Conservation (phyloP, 2,329 filamentous ascomycete genomes). For the Colletotrichum tabaci region DNA sequence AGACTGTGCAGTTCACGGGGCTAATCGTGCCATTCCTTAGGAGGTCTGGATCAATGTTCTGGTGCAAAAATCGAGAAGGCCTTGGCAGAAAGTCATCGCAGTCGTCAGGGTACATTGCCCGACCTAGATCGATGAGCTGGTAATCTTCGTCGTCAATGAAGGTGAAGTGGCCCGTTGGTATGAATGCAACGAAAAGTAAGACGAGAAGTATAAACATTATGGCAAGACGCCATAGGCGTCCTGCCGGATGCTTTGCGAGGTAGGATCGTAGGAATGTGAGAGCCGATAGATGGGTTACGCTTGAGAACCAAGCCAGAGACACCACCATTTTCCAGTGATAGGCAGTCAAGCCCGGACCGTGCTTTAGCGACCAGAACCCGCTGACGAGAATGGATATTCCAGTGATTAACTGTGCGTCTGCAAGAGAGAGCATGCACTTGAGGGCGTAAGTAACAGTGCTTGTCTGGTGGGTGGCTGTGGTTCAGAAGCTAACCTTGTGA, state of each 20-base stretch:
- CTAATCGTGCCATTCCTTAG: too few species aligned
- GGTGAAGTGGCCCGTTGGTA: conserved; percentile 3
- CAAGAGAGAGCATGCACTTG: conserved; percentile 21
- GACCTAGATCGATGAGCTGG: too few species aligned
- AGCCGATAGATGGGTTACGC: conserved; percentile 8
- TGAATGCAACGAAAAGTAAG: background rate
- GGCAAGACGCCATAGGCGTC: background rate
- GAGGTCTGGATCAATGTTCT: too few species aligned
- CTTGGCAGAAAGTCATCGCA: too few species aligned
- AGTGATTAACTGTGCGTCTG: conserved; percentile 11
- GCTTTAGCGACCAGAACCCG: background rate
- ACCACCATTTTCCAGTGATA: conserved; percentile 27
- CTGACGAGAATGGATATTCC: conserved; percentile 4
- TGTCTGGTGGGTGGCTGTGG: too few species aligned
- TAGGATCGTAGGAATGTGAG: conserved; percentile 9
- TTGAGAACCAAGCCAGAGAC: conserved; percentile 20
- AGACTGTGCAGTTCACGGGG: too few species aligned
- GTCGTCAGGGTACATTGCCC: too few species aligned
- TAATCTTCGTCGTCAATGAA: too few species aligned
- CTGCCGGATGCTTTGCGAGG: background rate
- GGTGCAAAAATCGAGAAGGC: too few species aligned
- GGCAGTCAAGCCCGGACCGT: background rate
- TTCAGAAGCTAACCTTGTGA: background rate
- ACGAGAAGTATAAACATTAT: background rate
- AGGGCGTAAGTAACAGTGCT: background rate